These are phyloP conservation scores for Fusarium proliferatum DNA, from an alignment of 2,329 filamentous ascomycete genomes.

Conservation along the genomic window DNA sequence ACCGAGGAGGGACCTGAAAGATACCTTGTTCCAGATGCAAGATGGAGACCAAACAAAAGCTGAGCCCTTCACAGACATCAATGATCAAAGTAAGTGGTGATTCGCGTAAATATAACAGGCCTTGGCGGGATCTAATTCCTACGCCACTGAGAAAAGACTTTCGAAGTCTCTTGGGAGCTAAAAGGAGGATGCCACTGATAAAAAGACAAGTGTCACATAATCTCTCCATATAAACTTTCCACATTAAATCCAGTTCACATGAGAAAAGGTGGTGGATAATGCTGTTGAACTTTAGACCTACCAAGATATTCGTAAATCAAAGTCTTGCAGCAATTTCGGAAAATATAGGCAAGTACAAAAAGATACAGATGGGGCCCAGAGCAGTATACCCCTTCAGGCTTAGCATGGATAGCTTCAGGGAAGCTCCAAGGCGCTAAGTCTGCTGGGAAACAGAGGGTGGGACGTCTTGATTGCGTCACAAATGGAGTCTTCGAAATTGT, in stretches of 20 bases:
- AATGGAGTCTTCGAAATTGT: constrained; percentile 29
- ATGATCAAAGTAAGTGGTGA: neutral
- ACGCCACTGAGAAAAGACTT: constrained; percentile 4
- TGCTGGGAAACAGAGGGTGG: constrained; percentile 19
- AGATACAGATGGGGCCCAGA: constrained; percentile 2
- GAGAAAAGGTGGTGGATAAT: neutral
- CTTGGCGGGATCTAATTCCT: neutral
- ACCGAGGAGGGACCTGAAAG: neutral
- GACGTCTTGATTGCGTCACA: constrained; percentile 36
- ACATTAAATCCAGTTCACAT: neutral
- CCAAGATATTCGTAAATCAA: neutral
- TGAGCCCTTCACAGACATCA: neutral
- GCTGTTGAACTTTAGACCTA: neutral
- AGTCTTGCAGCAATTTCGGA: constrained; percentile 10
- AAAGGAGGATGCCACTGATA: neutral
- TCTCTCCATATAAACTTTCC: neutral
- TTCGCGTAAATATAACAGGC: neutral
- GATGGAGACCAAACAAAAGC: neutral
- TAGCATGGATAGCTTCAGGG: constrained; percentile 30
- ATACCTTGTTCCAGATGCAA: neutral
- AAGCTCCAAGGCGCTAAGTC: constrained; percentile 31
- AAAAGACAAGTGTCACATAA: neutral
- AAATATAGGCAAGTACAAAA: constrained; percentile 11
- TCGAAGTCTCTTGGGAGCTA: neutral
- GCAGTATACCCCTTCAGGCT: constrained; percentile 12